Base-by-base conservation (phyloP, 805 yeast species). In the Starmera amethionina region DNA sequence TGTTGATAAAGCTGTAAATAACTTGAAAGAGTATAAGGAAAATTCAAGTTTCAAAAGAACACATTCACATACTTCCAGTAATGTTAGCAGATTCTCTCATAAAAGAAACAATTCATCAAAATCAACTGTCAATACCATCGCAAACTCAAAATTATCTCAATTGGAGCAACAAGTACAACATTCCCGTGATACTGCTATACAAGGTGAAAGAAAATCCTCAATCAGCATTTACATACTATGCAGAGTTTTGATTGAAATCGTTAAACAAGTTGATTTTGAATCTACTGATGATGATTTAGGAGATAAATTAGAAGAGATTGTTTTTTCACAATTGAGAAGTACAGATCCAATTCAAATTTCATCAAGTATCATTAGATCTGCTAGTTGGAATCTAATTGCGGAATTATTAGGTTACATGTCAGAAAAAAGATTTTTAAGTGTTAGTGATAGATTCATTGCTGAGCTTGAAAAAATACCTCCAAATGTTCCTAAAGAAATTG, bases 301-400 rank as follows among this genome's bases (percentile, higher is more conserved):
- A 15, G 84, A 78, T 37, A 85, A 84, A 50, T 66, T 93, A 9
- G 97, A 93, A 58, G 97, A 93, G 49, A 89, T 89, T 39, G 94
- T 90, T 27, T 93, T 87, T 64, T 79, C 86, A 13, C 97, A 93
- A 59, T 64, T 93, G 41, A 77, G 84, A 48, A 78, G 89, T 3
- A 86, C 95, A 1, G 97, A 93, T 53, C 95, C 96, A 0, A 64
- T 67, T 31, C 56, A 75, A 15, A 69, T 81, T 5, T 72, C 84
- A 7, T 71, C 80, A 2, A 79, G 86, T 35, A 65, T 79, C 19
- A 85, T 90, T 3, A 73, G 95, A 42, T 79, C 93, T 8, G 87
- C 96, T 0, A 93, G 93, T 57, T 93, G 97, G 97, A 82, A 84
- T 52, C 70, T 89, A 30, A 80, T 93, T 59, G 95, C 97, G 0